Evolutionary conservation across 371 early-diverging fungal genomes (phyloP).

Genomic region (Apophysomyces sp.): DNA sequence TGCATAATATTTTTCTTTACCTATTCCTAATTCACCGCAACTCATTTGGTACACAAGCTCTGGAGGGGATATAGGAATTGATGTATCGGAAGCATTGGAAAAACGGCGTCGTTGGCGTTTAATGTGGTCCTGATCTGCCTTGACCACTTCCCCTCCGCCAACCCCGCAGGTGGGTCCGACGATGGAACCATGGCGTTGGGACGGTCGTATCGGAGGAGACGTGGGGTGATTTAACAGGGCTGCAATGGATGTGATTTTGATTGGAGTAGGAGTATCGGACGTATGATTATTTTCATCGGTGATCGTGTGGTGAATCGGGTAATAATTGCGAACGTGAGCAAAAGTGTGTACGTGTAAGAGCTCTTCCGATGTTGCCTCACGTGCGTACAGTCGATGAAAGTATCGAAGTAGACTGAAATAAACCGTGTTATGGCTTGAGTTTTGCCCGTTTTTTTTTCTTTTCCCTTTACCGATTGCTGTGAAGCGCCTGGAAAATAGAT

Average conservation of each 20-base stretch:
- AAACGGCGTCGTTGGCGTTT: conserved; percentile 34
- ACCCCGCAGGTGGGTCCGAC: conserved; percentile 29
- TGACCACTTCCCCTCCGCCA: conserved; percentile 33
- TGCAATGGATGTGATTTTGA: conserved; percentile 30
- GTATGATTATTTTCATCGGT: conserved; percentile 6
- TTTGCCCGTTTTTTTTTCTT: background rate
- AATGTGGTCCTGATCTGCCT: conserved; percentile 25
- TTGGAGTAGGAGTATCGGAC: conserved; percentile 8
- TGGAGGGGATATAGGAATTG: conserved; percentile 44
- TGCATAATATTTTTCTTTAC: conserved; percentile 38
- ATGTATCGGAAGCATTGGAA: conserved; percentile 31
- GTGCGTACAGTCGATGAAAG: conserved; percentile 49
- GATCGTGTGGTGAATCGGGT: conserved; percentile 16
- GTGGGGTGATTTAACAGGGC: conserved; percentile 24
- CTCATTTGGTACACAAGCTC: conserved; percentile 50
- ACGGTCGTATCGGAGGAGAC: conserved; percentile 8
- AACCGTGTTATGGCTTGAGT: background rate
- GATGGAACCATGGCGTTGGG: conserved; percentile 11
- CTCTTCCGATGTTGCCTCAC: conserved; percentile 54
- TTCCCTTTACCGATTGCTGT: conserved; percentile 33
- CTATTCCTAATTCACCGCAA: conserved; percentile 55
- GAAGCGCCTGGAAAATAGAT: conserved; percentile 37
- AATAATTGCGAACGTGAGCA: conserved; percentile 58
- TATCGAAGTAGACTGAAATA: conserved; percentile 45
- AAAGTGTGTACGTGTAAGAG: conserved; percentile 52